Conservation (phyloP, 2,329 filamentous ascomycete genomes). For the Zymoseptoria ardabiliae region DNA sequence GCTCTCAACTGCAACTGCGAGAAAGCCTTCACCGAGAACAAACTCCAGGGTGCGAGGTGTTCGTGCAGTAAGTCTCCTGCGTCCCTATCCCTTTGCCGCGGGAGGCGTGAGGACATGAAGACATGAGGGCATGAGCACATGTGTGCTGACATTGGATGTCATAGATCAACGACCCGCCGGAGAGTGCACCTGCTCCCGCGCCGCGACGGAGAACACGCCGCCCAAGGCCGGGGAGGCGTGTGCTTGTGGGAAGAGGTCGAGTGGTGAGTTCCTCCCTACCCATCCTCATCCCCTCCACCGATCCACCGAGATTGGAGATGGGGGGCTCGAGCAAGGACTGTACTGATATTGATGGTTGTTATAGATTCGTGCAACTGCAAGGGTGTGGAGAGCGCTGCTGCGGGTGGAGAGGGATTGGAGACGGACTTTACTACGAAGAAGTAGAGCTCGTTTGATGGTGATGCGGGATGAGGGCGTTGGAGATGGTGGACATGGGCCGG, state of each 20-base stretch:
- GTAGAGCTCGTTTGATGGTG: neutral
- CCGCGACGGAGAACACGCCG: conserved; percentile 60
- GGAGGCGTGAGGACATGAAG: neutral
- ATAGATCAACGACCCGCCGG: conserved; percentile 65
- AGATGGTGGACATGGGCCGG: neutral
- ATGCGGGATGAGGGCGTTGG: too few species aligned
- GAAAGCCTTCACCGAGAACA: conserved; percentile 70
- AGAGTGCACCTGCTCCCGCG: conserved; percentile 72
- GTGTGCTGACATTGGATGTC: neutral
- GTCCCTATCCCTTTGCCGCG: conserved; percentile 1
- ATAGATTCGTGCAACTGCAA: conserved; percentile 12
- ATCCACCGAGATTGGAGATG: neutral
- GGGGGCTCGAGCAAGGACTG: neutral
- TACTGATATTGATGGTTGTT: neutral
- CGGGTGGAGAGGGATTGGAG: conserved; percentile 8
- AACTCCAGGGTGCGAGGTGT: conserved; percentile 63
- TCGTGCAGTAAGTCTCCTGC: conserved; percentile 58
- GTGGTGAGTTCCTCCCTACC: conserved; percentile 45
- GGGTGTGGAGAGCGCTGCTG: conserved; percentile 5
- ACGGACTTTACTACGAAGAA: conserved; percentile 14
- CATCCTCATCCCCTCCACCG: neutral
- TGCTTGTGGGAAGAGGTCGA: conserved; percentile 67
- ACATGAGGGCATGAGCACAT: neutral
- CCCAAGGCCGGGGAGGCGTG: conserved; percentile 54
- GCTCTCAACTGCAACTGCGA: conserved; percentile 82